phyloP scores from a whole-genome alignment of 768 basidiomycete genomes.

The Ephemerocybe angulata region DNA sequence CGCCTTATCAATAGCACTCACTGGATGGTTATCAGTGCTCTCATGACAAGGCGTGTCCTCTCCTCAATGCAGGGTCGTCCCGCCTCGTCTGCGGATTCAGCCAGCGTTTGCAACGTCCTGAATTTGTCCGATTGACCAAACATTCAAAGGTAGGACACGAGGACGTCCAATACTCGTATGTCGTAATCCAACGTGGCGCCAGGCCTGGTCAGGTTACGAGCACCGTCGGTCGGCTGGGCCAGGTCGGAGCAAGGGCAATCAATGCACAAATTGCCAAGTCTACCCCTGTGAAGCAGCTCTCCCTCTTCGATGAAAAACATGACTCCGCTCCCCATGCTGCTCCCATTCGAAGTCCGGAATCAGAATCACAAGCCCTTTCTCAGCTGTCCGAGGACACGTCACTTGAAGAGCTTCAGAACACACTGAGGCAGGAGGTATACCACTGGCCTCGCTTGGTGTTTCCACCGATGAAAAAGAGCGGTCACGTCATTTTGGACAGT shows the following conservation, averaged over 20 bases:
- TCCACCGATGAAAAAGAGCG: conserved; percentile 87
- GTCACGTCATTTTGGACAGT: conserved; percentile 88
- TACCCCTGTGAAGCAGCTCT: conserved; percentile 36
- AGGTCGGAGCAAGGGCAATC: conserved; percentile 45
- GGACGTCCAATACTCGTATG: conserved; percentile 85
- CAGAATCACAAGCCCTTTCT: not conserved
- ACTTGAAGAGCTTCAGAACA: conserved; percentile 40
- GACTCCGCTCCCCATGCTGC: conserved; percentile 6
- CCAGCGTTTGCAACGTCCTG: conserved; percentile 83
- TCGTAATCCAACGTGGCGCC: conserved; percentile 77
- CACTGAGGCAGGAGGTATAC: conserved; percentile 72
- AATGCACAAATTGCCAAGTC: conserved; percentile 27
- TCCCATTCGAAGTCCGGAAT: not conserved
- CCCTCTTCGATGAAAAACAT: conserved; percentile 33
- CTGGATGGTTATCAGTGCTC: conserved; percentile 59
- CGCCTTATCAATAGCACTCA: conserved; percentile 1
- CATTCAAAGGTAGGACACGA: conserved; percentile 83
- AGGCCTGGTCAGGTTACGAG: conserved; percentile 47
- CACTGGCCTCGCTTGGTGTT: conserved; percentile 89
- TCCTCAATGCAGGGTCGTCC: conserved; percentile 52
- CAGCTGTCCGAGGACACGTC: conserved; percentile 7
- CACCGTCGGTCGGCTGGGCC: conserved; percentile 50
- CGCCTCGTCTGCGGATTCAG: conserved; percentile 75
- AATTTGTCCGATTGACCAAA: conserved; percentile 84
- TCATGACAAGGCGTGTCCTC: conserved; percentile 82